phyloP scores from a whole-genome alignment of 768 basidiomycete species.

The Russula compacta region DNA sequence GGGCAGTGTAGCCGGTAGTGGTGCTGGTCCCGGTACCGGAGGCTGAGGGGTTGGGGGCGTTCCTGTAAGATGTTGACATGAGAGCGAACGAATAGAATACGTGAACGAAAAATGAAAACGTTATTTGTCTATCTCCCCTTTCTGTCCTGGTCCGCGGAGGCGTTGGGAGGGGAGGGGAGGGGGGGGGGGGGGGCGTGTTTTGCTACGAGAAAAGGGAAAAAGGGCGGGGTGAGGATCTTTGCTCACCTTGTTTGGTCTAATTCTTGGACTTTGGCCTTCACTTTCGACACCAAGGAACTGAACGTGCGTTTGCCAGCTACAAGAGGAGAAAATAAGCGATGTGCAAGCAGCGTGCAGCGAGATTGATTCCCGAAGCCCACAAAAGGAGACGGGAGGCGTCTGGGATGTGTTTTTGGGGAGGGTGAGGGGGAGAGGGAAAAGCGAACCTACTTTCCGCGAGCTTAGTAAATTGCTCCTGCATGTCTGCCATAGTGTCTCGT shows the following conservation, averaged over 20 bases:
- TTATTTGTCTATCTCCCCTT: not conserved
- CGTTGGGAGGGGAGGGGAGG: not conserved
- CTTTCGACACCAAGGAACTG: conserved; percentile 59
- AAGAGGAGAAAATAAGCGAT: not conserved
- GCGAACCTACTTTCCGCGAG: conserved; percentile 65
- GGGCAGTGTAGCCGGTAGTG: not conserved
- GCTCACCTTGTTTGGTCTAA: conserved; percentile 48
- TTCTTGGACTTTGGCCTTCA: conserved; percentile 79
- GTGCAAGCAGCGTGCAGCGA: not conserved
- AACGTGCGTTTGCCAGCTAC: conserved; percentile 66
- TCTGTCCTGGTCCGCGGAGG: not conserved
- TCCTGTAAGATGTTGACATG: not conserved
- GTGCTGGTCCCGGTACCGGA: not conserved
- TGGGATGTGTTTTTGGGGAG: not conserved
- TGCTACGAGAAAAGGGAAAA: not conserved
- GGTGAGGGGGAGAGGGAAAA: too few species aligned
- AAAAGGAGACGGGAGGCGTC: not conserved
- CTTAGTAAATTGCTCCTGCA: conserved; percentile 67
- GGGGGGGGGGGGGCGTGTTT: not conserved
- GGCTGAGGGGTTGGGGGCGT: not conserved
- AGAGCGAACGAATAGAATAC: not conserved
- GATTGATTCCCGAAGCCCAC: not conserved
- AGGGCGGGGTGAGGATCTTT: not conserved
- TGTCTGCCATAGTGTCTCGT: conserved; percentile 51
- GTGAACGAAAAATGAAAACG: not conserved